A percentile compares a stretch with the other conserved stretches of the same genome.
phyloP scores from a whole-genome alignment of 306 rosid species.

The Phaseolus lunatus region DNA sequence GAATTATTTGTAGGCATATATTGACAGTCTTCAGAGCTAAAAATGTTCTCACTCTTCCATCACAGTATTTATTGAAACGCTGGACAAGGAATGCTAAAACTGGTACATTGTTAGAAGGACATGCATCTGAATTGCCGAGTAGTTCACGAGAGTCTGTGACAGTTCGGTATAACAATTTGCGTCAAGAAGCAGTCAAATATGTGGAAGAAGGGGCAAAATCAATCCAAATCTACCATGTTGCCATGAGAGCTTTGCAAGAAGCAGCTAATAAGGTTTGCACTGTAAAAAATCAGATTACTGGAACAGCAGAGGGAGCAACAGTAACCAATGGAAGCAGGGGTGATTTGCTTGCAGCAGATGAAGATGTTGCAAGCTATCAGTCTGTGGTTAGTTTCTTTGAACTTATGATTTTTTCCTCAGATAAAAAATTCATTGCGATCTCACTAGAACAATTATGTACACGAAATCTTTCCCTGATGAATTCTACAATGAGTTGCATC shows the following conservation, averaged over 20 bases:
- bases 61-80: constrained; percentile 79
- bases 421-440: constrained; percentile 8
- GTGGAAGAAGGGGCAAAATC: constrained; percentile 97
- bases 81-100: constrained; percentile 86
- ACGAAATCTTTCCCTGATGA: constrained; percentile 14
- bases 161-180: constrained; percentile 74
- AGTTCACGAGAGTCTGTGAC: constrained; percentile 64
- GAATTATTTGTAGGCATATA: constrained; percentile 87
- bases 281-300: constrained; percentile 56
- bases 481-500: constrained; percentile 15
- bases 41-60: constrained; percentile 86
- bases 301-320: constrained; percentile 53
- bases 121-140: constrained; percentile 56
- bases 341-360: constrained; percentile 64
- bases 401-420: constrained; percentile 28
- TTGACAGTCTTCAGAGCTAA: constrained; percentile 84
- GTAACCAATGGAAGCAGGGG: constrained; percentile 64
- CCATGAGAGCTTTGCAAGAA: constrained; percentile 84
- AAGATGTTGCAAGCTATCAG: constrained; percentile 53
- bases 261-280: constrained; percentile 76
- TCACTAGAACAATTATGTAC: constrained; percentile 26
- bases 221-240: constrained; percentile 75
- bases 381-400: constrained; percentile 65
- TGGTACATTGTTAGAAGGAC: constrained; percentile 66
- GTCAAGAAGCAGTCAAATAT: constrained; percentile 84